Conservation (phyloP, 2,329 filamentous ascomycete genomes). For the Dendrostoma leiphaemia region DNA sequence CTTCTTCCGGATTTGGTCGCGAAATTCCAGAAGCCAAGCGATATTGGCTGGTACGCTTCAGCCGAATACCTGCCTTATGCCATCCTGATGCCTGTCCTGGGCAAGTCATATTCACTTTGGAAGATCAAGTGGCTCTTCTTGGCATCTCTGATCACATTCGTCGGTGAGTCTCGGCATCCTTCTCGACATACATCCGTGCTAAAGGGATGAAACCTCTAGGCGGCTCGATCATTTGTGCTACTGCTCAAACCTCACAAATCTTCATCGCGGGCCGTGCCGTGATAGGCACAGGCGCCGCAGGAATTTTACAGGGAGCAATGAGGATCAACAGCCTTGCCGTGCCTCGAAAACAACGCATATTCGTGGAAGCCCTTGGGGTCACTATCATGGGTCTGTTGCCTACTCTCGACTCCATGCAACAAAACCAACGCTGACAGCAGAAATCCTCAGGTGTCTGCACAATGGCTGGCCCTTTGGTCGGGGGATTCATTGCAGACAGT, state of each 20-base stretch:
- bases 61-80: conserved; percentile 30
- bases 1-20: conserved; percentile 21
- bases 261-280: conserved; percentile 25
- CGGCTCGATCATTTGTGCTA: background rate
- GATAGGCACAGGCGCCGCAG: conserved; percentile 22
- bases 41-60: conserved; percentile 40
- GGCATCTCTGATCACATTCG: background rate
- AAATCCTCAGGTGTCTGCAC: conserved; percentile 1
- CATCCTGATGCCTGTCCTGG: conserved; percentile 16
- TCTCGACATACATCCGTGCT: background rate
- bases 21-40: conserved; percentile 30
- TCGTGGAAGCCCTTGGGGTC: conserved; percentile 23
- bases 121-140: conserved; percentile 19
- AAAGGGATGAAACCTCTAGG: background rate
- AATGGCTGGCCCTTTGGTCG: conserved; percentile 20
- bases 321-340: conserved; percentile 28
- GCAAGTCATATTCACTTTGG: conserved; percentile 22
- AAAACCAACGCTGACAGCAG: background rate
- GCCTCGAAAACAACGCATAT: conserved; percentile 35
- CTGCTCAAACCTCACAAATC: conserved; percentile 13
- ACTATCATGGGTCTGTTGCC: conserved; percentile 16
- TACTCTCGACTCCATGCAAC: background rate
- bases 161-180: background rate
- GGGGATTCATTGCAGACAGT: conserved; percentile 19
- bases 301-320: conserved; percentile 26